A percentile compares a stretch with the other conserved stretches of the same genome.
These are phyloP conservation scores for Angomonas desouzai DNA, from an alignment of 208 protist species.

Conservation along the genomic window DNA sequence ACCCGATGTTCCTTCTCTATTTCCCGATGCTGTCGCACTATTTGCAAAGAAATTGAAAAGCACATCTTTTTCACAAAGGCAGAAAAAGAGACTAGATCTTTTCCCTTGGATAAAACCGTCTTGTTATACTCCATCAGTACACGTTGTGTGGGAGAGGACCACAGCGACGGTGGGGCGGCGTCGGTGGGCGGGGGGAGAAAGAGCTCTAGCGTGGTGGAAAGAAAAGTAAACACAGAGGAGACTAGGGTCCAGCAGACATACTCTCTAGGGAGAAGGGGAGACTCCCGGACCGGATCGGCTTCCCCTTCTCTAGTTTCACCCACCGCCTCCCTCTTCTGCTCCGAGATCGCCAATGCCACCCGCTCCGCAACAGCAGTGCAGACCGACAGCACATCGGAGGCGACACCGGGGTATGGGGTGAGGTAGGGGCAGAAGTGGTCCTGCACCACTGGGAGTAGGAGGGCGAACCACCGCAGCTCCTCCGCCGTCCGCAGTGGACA, in stretches of 20 bases:
- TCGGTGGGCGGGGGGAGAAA: not conserved
- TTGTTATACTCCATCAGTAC: not conserved
- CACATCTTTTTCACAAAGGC: not conserved
- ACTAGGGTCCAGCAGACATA: slow-evolving; percentile 1
- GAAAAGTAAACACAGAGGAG: not conserved
- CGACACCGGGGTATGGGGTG: not conserved
- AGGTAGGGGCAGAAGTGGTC: not conserved
- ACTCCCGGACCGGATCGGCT: not conserved
- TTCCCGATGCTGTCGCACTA: not conserved
- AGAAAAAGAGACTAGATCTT: not conserved
- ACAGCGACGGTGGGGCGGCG: not conserved
- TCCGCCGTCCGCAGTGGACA: not conserved
- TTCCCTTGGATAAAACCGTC: not conserved
- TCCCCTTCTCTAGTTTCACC: not conserved
- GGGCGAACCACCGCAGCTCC: not conserved
- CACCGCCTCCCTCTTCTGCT: not conserved
- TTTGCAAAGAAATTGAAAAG: not conserved
- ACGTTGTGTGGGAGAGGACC: not conserved
- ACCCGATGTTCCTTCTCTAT: not conserved
- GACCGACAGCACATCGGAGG: not conserved
- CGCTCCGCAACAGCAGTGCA: not conserved
- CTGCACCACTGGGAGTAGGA: not conserved
- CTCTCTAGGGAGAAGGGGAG: not conserved
- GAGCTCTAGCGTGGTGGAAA: not conserved
- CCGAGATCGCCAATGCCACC: not conserved